Base-by-base conservation (phyloP, 2,329 filamentous ascomycete species). In the Rhynchosporium agropyri region DNA sequence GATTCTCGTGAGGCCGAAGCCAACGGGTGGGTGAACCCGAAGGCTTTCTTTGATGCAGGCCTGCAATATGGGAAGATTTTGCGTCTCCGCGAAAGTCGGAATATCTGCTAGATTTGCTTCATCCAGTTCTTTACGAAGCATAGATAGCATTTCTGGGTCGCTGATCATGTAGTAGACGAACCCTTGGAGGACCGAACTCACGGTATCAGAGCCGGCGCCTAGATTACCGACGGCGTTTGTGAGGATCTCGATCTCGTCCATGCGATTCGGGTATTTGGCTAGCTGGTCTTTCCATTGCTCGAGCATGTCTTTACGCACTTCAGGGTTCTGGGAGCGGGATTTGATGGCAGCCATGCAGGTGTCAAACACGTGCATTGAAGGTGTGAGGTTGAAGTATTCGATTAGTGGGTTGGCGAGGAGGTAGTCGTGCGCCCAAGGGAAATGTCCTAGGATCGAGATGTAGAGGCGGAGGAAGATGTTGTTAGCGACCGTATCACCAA, bases 191-290 rank as follows among this genome's bases (percentile, higher is more conserved):
- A 73, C 73, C 0, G 74, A 71, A 50, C 72, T 74, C 9, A 75
- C 73, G 1, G 77, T 78, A 58, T 79, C 78, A 0, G 72, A 71
- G 1, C 77, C 77, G 4, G 77, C 77, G 3, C 76, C 76, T 3
- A 78, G 64, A 51, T 71, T 77, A 5, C 67, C 72, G n/a, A 75
- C 70, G 1, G 75, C 75, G 3, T 73, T 72, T 5, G 69, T 69
- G 13, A 75, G 67, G 28, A 79, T 71, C 38, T 78, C 76, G 5
- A 68, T 68, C 62, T 76, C 73, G 0, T 69, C 66, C 63, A 76
- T 68, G 1, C 68, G 70, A 3, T 78, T 75, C 0, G 76, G 75
- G 62, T 75, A 69, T 5, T 72, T 71, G 3, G 68, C 66, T 2
- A 71, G 72, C 36, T 72, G 69, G 26, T 72, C 66, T 9, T 75